phyloP scores from a whole-genome alignment of 805 yeast species.

The Candida piceae region DNA sequence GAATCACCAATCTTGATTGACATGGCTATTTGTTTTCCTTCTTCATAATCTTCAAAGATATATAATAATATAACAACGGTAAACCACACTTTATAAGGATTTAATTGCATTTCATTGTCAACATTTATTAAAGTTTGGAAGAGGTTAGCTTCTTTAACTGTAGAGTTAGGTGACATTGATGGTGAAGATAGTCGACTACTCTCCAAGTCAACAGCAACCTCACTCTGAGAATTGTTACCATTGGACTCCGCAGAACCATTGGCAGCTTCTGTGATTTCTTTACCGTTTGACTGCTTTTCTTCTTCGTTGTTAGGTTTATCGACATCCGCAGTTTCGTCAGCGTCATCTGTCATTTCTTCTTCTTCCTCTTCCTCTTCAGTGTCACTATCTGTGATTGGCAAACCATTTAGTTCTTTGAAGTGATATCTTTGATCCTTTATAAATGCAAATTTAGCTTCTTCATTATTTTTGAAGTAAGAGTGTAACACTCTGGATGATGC shows the following conservation, averaged over 20 bases:
- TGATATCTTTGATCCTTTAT: slow-evolving; percentile 57
- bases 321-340: neutral
- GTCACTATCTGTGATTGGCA: slow-evolving; percentile 11
- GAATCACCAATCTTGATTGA: slow-evolving; percentile 54
- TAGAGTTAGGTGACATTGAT: too few relatives aligned
- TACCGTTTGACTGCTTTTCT: too few relatives aligned
- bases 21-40: slow-evolving; percentile 43
- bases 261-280: too few relatives aligned
- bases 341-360: slow-evolving; percentile 1
- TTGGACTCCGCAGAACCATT: too few relatives aligned
- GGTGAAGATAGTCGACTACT: slow-evolving; percentile 6
- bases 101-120: slow-evolving; percentile 63
- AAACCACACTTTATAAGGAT: slow-evolving; percentile 88
- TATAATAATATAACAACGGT: slow-evolving; percentile 61
- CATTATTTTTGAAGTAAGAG: slow-evolving; percentile 63
- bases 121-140: slow-evolving; percentile 70
- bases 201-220: slow-evolving; percentile 1
- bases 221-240: too few relatives aligned
- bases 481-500: slow-evolving; percentile 64
- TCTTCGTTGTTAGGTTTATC: neutral
- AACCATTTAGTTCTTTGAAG: slow-evolving; percentile 30
- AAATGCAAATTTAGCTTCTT: slow-evolving; percentile 56
- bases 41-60: slow-evolving; percentile 51
- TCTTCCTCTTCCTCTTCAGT: slow-evolving; percentile 3
- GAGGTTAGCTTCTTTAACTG: slow-evolving; percentile 49